Base-by-base conservation (phyloP, 495 filamentous ascomycete genomes). In the Apodospora peruviana region DNA sequence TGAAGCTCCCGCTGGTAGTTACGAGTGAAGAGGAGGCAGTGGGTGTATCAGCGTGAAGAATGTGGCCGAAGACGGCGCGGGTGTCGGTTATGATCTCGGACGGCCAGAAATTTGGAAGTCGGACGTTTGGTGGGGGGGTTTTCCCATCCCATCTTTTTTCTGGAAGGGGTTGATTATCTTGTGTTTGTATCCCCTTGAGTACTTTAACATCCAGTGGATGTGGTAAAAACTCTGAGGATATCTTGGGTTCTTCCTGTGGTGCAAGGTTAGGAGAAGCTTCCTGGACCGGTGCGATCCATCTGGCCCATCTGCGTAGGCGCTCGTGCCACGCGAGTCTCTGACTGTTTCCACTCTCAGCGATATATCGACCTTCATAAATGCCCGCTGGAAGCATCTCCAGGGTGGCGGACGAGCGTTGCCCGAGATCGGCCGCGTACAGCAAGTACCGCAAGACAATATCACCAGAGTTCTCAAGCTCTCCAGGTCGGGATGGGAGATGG, bases 361-460 rank as follows among this genome's bases (percentile, higher is more conserved):
- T 18, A 10, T 65, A 66, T 3, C 63, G 56, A 3, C 64, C 67
- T 3, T 22, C 4, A 1, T 8, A 9, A 9, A 35, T 14, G 5
- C 40, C 24, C 7, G n/a, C 1, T 3, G 40, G 52, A 2, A 43
- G 24, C 2, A 54, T 25, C 7, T 38, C 40, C 29, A 68, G 43
- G 4, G 56, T 40, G 5, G 51, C 27, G 5, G 53, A 53, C 10
- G 52, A 44, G 5, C 54, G 58, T 18, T 47, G 50, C n/a, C 58
- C 58, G 5, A 61, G 47, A 11, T 47, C 55, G 20, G 48, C 64
- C 16, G 69, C 64, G n/a, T 64, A 58, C 24, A 73, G 53, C 8
- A 78, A 48, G 12, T 75, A 62, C 5, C 76, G 74, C 23, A 65
- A 46, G 12, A 72, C 72, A 3, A 66, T 53, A 38, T 80, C 69